A percentile compares a stretch with the other conserved stretches of the same genome.
phyloP scores from a whole-genome alignment of 148 eudicot genomes.

The Chenopodium berlandieri region DNA sequence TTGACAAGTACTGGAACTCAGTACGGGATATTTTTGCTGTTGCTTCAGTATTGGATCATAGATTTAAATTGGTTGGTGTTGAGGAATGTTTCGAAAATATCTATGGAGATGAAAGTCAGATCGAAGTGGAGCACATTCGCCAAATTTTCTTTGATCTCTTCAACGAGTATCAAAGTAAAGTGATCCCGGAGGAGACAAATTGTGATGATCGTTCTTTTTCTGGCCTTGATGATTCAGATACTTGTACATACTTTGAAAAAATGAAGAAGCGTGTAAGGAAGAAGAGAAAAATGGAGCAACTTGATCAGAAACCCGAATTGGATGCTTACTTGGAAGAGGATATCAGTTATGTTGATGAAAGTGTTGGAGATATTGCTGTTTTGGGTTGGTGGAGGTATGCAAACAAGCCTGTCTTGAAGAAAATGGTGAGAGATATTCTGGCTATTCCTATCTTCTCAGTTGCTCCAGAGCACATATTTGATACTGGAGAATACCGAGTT shows the following conservation, averaged over 20 bases:
- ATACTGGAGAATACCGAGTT: conserved; percentile 16
- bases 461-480: conserved; percentile 22
- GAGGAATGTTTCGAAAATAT: conserved; percentile 2
- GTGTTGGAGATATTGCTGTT: conserved; percentile 8
- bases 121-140: conserved; percentile 8
- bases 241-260: too few relatives aligned
- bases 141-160: conserved; percentile 9
- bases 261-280: too few relatives aligned
- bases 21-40: conserved; percentile 10
- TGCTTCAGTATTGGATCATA: conserved; percentile 20
- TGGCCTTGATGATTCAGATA: too few relatives aligned
- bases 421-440: conserved; percentile 27
- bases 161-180: conserved; percentile 13
- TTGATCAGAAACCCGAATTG: too few relatives aligned
- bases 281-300: too few relatives aligned
- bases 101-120: conserved; percentile 12
- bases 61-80: conserved; percentile 8
- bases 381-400: conserved; percentile 18
- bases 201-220: neutral
- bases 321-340: neutral
- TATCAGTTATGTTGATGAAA: neutral
- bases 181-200: conserved; percentile 1
- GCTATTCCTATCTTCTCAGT: conserved; percentile 19
- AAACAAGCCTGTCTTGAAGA: neutral
- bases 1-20: conserved; percentile 18